Evolutionary conservation across 805 yeast species (phyloP), one percentile per base, ranked within the genome.

Genomic region (Sungouiozyma intestinalis): DNA sequence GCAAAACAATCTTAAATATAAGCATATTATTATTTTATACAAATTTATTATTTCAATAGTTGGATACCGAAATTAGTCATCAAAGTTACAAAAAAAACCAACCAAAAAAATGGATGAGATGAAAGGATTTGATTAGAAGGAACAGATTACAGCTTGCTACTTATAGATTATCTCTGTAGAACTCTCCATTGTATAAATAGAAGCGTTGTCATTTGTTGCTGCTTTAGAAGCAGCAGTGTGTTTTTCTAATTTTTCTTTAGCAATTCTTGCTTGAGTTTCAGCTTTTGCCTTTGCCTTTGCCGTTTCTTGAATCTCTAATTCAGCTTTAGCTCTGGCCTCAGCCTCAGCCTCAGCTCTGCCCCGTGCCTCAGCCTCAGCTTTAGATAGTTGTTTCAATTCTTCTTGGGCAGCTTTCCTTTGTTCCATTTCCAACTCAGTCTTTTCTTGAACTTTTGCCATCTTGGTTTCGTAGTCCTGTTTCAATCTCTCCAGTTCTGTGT

Each of bases 231-330:
- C 20, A 13, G 17, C 40, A 14, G 43, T 39, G 16, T 50, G 24
- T 37, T 47, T 55, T 33, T 49, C 50, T 16, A 45, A 27, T 13
- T 41, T 31, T 33, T 15, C 35, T 15, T 33, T 35, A 14, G 18
- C 44, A 19, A 7, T 11, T 16, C 53, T 39, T 19, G 36, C 40
- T 33, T 40, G 19, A 4, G 39, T 33, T 18, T 40, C 21, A 18
- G 40, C 35, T 16, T 41, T 35, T 17, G 38, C 32, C 60, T 79
- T 76, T 85, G 80, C 79, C 15, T 29, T 24, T 19, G 18, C 35
- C 18, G 19, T 18, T 17, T 38, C 40, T 16, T 38, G 20, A 14
- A n/a, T 31, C 3, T 27, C 40, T n/a, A 27, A 11, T 20, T 35
- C 38, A 11, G 27, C 27, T 4, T 17, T 20, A n/a, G 20, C 15